Base-by-base conservation (phyloP, 495 filamentous ascomycete genomes). In the Trichoderma orchidacearum region DNA sequence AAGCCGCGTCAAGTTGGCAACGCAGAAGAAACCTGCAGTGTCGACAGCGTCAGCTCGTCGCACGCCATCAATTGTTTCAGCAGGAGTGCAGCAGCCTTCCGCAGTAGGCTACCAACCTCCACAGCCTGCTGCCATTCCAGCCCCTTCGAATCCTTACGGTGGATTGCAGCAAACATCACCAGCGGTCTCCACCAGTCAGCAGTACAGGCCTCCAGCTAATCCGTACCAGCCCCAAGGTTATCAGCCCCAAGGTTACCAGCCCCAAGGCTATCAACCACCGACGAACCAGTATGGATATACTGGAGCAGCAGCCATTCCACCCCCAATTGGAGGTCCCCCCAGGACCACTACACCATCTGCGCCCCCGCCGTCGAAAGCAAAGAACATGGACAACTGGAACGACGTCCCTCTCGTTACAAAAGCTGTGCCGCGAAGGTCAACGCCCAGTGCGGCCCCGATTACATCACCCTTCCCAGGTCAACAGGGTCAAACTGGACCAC, bases 321-420 rank as follows among this genome's bases (percentile, higher is more conserved):
- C 72, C 1, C 61, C 59, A 50, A 70, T 67, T 54, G 68, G 70
- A 3, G 69, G 63, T 21, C 75, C 76, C 27, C 72, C 72, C 0
- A 68, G 74, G 53, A 65, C 66, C 59, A 64, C 81, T 30, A 86
- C 86, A 25, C 80, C 84, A 28, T 80, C 83, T 3, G 73, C 70
- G 18, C 74, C 77, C 54, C 85, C 87, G 12, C 89, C 90, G 54
- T 78, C 86, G 17, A 86, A 81, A 57, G 78, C 79, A 58, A 81
- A 80, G 57, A 83, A 86, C 57, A 80, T 82, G 38, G 80, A 81
- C 31, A 85, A 85, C 54, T 99, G 93, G 93, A 99, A 99, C 61
- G 93, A 99, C 70, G 83, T 92, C 56, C 93, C 93, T 0, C 82
- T 95, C 61, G 87, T 96, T 28, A 78, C 81, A 29, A 94, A 91